These are phyloP conservation scores for Cyberlindnera sargentensis DNA, from an alignment of 805 yeast genomes.

Conservation along the genomic window DNA sequence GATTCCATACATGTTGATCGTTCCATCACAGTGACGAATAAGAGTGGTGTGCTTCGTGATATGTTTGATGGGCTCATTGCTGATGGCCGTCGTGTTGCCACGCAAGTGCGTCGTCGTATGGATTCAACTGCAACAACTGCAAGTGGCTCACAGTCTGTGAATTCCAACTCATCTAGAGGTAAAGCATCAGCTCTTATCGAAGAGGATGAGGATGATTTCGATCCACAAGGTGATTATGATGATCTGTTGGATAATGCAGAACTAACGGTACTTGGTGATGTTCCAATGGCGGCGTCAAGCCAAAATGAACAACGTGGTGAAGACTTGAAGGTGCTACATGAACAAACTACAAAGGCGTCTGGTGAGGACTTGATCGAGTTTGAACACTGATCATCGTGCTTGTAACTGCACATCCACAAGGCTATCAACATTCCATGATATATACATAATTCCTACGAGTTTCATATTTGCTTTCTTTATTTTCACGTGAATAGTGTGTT, in stretches of 20 bases:
- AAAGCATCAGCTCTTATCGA: constrained; percentile 8
- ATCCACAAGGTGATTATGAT: constrained; percentile 33
- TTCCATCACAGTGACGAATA: constrained; percentile 37
- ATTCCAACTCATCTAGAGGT: neutral
- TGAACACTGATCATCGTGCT: constrained; percentile 3
- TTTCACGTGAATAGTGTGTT: too few relatives aligned
- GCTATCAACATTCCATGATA: neutral
- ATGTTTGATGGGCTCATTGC: constrained; percentile 88
- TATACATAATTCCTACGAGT: neutral
- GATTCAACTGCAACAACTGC: constrained; percentile 50
- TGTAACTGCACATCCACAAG: neutral
- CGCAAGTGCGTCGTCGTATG: constrained; percentile 80
- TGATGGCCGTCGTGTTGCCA: constrained; percentile 89
- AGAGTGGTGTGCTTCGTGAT: constrained; percentile 60
- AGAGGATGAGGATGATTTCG: constrained; percentile 47
- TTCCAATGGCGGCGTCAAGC: constrained; percentile 15
- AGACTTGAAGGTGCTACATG: constrained; percentile 27
- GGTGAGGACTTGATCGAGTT: constrained; percentile 36
- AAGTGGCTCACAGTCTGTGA: neutral
- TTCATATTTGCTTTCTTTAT: too few relatives aligned
- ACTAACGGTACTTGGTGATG: constrained; percentile 34
- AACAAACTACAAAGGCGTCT: constrained; percentile 6
- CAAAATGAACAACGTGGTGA: constrained; percentile 11
- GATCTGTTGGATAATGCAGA: constrained; percentile 45
- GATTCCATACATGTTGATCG: constrained; percentile 61